These are phyloP conservation scores for Yamadazyma taylorii DNA, from an alignment of 1,139 yeast genomes.

Conservation along the genomic window DNA sequence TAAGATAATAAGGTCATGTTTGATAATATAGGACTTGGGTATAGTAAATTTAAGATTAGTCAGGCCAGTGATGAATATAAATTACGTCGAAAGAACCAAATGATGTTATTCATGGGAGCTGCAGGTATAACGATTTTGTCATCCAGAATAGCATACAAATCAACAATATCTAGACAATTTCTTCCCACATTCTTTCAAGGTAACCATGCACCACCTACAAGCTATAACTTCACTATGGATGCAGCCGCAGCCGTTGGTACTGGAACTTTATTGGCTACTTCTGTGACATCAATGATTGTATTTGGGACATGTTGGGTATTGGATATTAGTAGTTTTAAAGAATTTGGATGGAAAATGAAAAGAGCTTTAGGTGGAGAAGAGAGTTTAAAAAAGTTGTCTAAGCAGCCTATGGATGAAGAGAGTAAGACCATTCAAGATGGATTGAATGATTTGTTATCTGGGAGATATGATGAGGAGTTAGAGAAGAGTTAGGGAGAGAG, in stretches of 20 bases:
- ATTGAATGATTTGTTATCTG: conserved; percentile 46
- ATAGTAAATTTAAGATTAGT: conserved; percentile 32
- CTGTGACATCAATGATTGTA: conserved; percentile 69
- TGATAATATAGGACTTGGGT: background rate
- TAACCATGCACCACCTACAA: conserved; percentile 77
- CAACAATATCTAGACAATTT: conserved; percentile 72
- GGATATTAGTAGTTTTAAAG: conserved; percentile 67
- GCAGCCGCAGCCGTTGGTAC: conserved; percentile 86
- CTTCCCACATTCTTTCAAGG: conserved; percentile 81
- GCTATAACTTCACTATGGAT: conserved; percentile 75
- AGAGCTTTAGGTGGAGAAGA: conserved; percentile 66
- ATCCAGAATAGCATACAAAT: conserved; percentile 71
- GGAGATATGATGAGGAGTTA: conserved; percentile 30
- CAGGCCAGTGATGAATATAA: conserved; percentile 45
- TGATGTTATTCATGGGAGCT: conserved; percentile 69
- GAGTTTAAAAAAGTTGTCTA: conserved; percentile 46
- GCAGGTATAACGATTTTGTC: conserved; percentile 72
- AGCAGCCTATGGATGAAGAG: conserved; percentile 68
- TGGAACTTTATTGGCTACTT: conserved; percentile 73
- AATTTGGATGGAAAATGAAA: conserved; percentile 73
- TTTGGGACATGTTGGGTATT: conserved; percentile 80
- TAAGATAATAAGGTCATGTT: background rate
- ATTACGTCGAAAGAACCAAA: conserved; percentile 66
- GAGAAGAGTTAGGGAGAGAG: background rate
- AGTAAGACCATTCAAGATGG: conserved; percentile 54